These are phyloP conservation scores for Penicillium daleae DNA, from an alignment of 495 filamentous ascomycete genomes.

Conservation along the genomic window DNA sequence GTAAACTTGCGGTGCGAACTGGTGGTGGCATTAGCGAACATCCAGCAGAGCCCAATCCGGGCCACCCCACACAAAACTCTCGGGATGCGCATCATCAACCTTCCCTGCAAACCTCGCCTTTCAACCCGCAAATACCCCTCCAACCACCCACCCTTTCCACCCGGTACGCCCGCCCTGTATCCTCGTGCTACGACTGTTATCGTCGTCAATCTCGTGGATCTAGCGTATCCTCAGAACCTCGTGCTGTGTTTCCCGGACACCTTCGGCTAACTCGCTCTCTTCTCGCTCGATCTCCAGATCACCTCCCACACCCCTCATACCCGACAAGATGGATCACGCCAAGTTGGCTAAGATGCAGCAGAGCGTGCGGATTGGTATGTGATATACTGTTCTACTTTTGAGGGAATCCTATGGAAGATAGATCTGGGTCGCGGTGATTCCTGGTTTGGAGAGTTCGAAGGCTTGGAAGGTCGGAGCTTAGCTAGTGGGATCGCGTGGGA, in stretches of 20 bases:
- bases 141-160: conserved; percentile 14
- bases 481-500: conserved; percentile 8
- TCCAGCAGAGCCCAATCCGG: conserved; percentile 23
- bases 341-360: conserved; percentile 61
- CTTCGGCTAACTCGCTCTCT: conserved; percentile 23
- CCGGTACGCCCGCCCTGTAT: conserved; percentile 17
- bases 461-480: conserved; percentile 8
- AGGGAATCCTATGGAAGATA: neutral
- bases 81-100: conserved; percentile 29
- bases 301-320: conserved; percentile 27
- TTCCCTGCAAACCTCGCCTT: conserved; percentile 15
- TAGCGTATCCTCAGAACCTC: neutral
- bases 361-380: conserved; percentile 61
- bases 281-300: conserved; percentile 24
- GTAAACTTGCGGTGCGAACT: neutral
- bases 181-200: neutral
- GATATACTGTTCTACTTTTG: conserved; percentile 8
- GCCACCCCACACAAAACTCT: conserved; percentile 32
- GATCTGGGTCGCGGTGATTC: neutral
- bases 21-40: conserved; percentile 33
- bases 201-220: neutral
- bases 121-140: conserved; percentile 14
- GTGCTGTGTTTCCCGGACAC: neutral
- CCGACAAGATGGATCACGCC: conserved; percentile 58
- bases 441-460: conserved; percentile 7